Evolutionary conservation across 345 rosid genomes (phyloP).

Genomic region (Aquilaria sinensis): DNA sequence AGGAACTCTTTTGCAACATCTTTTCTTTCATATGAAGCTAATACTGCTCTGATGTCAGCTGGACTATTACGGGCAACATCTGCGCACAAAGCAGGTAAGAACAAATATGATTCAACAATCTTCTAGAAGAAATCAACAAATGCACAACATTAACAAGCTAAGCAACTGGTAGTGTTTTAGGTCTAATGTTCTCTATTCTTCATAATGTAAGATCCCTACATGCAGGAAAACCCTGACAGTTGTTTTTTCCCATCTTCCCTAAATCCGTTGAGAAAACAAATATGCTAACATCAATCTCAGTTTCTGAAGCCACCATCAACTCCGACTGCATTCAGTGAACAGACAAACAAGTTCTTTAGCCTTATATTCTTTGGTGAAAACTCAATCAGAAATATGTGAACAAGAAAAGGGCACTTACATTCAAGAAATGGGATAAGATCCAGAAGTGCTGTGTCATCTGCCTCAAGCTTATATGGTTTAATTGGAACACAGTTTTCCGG

Average conservation of each 20-base stretch:
- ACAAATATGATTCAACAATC: neutral
- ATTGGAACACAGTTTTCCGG: constrained; percentile 82
- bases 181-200: no score
- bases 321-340: no score
- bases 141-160: neutral
- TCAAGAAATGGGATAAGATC: constrained; percentile 98
- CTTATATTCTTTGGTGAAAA: neutral
- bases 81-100: constrained; percentile 21
- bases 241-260: no score
- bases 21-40: constrained; percentile 65
- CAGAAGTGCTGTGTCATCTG: constrained; percentile 77
- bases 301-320: neutral
- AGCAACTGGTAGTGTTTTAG: neutral
- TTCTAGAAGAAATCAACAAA: constrained; percentile 4
- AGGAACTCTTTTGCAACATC: constrained; percentile 83
- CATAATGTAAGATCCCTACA: no score
- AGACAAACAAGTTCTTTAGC: neutral
- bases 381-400: no score
- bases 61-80: constrained; percentile 86
- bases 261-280: no score
- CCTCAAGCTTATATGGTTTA: constrained; percentile 74
- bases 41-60: constrained; percentile 70
- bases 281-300: neutral
- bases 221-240: no score
- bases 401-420: constrained; percentile 39